Evolutionary conservation across 192 early-diverging fungal species (phyloP).

Genomic region (Mortierella antarctica): DNA sequence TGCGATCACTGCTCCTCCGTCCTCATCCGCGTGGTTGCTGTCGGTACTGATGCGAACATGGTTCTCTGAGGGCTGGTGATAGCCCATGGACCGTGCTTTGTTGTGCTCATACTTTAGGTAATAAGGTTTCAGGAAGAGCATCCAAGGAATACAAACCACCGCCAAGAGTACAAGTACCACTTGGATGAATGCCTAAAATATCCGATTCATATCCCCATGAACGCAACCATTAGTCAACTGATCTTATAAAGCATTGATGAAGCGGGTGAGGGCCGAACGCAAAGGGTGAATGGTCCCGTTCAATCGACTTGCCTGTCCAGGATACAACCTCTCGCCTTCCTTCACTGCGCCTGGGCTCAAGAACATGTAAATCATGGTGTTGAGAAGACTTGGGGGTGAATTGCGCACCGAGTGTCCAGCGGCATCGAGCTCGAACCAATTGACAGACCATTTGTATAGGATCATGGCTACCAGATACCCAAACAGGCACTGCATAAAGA

Average conservation of each 20-base stretch:
- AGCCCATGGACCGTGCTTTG: slow-evolving; percentile 76
- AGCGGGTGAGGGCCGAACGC: no score
- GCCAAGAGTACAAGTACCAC: slow-evolving; percentile 83
- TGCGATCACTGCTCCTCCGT: slow-evolving; percentile 65
- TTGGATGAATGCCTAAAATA: slow-evolving; percentile 72
- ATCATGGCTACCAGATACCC: slow-evolving; percentile 94
- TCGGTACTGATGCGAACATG: slow-evolving; percentile 54
- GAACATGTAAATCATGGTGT: slow-evolving; percentile 99
- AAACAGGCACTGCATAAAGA: slow-evolving; percentile 94
- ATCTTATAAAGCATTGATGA: no score
- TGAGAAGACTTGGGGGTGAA: slow-evolving; percentile 92
- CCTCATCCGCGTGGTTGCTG: slow-evolving; percentile 44
- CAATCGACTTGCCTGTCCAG: slow-evolving; percentile 70
- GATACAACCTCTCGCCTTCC: slow-evolving; percentile 77
- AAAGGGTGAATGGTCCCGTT: background rate
- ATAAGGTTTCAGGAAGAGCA: slow-evolving; percentile 93
- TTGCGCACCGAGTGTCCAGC: slow-evolving; percentile 70
- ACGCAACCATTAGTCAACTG: no score
- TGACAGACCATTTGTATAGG: slow-evolving; percentile 95
- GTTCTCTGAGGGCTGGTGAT: slow-evolving; percentile 67
- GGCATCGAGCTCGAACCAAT: slow-evolving; percentile 83
- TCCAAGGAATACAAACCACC: slow-evolving; percentile 94
- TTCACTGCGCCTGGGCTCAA: slow-evolving; percentile 87
- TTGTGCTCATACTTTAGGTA: slow-evolving; percentile 85
- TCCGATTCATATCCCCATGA: no score